Evolutionary conservation across 352 stramenopile genomes (phyloP), one percentile per base, ranked within the genome.

Genomic region (Phytopythium litorale): DNA sequence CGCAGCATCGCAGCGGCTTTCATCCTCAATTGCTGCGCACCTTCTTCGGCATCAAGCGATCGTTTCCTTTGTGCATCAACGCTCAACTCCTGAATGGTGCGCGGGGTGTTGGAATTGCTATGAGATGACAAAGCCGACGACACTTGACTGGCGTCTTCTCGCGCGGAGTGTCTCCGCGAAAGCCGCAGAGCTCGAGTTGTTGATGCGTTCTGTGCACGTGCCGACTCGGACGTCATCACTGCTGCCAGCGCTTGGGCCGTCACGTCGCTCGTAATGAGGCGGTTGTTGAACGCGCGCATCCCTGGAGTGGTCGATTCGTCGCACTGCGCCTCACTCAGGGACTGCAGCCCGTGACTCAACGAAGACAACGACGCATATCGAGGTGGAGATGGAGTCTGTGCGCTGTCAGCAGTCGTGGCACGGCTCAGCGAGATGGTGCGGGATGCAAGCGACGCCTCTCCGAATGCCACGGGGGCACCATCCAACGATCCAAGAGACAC

Each of bases 191-290:
- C 13, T 13, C 21, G n/a, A 21, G 11, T 49, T 15, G 1, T 18
- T 8, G 21, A 13, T 12, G 6, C n/a, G 37, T 58, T 32, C 37
- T 46, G 32, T 4, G n/a, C 33, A 35, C 53, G 35, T 3, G 6
- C 2, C 9, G 35, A 16, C 8, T 37, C 54, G 7, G 37, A 7
- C 18, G 11, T 38, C 35, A 49, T 51, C 3, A 37, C 54, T 6
- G 54, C 54, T 2, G 54, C 54, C 18, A 60, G 40, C 11, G 54
- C 54, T 18, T 60, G 54, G 3, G 54, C 54, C 9, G 54, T 60
- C 0, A 25, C 54, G 25, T 60, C 38, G 37, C 21, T 50, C 1
- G 54, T 60, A 40, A 60, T 46, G 12, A 60, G 37, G 4, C 54
- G 54, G 54, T 51, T 60, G 54, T 40, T 60, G 21, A 60, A 43